Evolutionary conservation across 805 yeast genomes (phyloP).

Genomic region (Barnettozyma siamensis): DNA sequence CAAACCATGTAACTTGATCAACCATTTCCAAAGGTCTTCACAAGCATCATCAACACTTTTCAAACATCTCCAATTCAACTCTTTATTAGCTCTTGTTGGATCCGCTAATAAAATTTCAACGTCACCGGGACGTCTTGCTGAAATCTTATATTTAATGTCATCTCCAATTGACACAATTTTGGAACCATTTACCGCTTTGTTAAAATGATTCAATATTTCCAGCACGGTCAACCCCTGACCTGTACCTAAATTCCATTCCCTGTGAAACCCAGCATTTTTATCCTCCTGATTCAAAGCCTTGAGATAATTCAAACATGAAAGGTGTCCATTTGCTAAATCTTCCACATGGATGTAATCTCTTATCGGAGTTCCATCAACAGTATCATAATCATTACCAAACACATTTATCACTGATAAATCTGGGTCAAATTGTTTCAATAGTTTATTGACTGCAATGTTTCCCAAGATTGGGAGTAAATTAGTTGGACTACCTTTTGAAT

Average conservation of each 20-base stretch:
- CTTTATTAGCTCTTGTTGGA: slow-evolving; percentile 58
- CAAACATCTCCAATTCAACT: slow-evolving; percentile 60
- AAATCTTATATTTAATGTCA: slow-evolving; percentile 57
- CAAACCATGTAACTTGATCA: not conserved
- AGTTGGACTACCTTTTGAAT: slow-evolving; percentile 72
- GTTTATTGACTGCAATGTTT: slow-evolving; percentile 53
- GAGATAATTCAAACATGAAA: slow-evolving; percentile 61
- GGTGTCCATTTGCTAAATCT: slow-evolving; percentile 73
- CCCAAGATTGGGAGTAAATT: slow-evolving; percentile 71
- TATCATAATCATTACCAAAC: slow-evolving; percentile 66
- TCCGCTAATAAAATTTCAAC: slow-evolving; percentile 71
- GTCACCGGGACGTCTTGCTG: slow-evolving; percentile 68
- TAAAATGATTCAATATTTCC: slow-evolving; percentile 62
- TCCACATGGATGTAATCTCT: slow-evolving; percentile 79
- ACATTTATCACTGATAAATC: slow-evolving; percentile 66
- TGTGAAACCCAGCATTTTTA: slow-evolving; percentile 40
- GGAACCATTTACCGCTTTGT: slow-evolving; percentile 51
- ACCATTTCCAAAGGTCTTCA: slow-evolving; percentile 71
- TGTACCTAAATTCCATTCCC: slow-evolving; percentile 82
- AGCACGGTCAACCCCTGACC: slow-evolving; percentile 77
- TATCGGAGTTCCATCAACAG: slow-evolving; percentile 76
- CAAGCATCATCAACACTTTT: slow-evolving; percentile 58
- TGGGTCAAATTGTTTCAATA: not conserved
- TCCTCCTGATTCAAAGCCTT: slow-evolving; percentile 18
- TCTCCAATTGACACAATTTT: slow-evolving; percentile 6